Evolutionary conservation across 1,284 basidiomycete species (phyloP).

Genomic region (Melampsora americana): DNA sequence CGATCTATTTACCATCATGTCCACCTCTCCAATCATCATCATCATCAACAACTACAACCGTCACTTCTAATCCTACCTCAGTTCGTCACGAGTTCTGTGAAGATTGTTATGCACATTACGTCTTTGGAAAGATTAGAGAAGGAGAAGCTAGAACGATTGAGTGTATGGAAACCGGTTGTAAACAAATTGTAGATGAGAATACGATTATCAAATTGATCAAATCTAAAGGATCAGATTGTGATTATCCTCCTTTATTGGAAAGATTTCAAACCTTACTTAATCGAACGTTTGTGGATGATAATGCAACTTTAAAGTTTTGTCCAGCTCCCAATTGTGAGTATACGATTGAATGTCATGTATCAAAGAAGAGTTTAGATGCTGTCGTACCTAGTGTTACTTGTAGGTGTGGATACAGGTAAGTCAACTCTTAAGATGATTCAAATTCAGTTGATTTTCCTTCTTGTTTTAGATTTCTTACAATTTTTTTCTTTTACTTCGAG

Average conservation of each 20-base stretch:
- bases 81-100: conserved; percentile 61
- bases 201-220: conserved; percentile 58
- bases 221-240: conserved; percentile 11
- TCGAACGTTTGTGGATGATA: conserved; percentile 84
- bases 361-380: conserved; percentile 61
- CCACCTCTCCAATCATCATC: conserved; percentile 61
- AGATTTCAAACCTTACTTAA: conserved; percentile 81
- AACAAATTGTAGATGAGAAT: conserved; percentile 64
- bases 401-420: conserved; percentile 69
- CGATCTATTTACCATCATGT: conserved; percentile 69
- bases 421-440: conserved; percentile 53
- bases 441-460: background rate
- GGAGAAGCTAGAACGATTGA: conserved; percentile 75
- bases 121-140: conserved; percentile 77
- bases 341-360: conserved; percentile 79
- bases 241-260: background rate
- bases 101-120: conserved; percentile 81
- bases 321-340: conserved; percentile 67
- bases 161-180: conserved; percentile 91
- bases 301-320: conserved; percentile 82
- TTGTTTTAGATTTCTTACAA: too few relatives aligned
- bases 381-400: conserved; percentile 87
- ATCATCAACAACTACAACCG: too few relatives aligned
- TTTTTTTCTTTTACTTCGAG: conserved; percentile 63
- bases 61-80: background rate